phyloP scores from a whole-genome alignment of 495 filamentous ascomycete genomes.

The Talaromyces ruber region DNA sequence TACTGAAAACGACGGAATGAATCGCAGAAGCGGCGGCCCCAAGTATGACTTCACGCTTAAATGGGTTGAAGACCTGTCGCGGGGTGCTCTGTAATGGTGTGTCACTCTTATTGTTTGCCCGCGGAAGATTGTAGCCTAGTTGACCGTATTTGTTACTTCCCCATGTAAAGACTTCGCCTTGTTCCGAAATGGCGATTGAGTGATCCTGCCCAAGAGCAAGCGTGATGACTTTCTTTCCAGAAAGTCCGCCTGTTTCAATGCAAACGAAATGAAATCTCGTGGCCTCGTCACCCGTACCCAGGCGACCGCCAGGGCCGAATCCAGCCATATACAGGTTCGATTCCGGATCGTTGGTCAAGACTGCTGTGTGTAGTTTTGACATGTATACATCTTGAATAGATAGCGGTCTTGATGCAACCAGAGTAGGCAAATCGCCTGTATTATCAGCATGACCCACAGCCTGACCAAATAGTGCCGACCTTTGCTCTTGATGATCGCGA shows the following conservation, averaged over 20 bases:
- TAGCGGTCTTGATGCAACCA: constrained; percentile 61
- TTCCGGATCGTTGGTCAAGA: constrained; percentile 82
- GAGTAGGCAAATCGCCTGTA: constrained; percentile 48
- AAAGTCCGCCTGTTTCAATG: constrained; percentile 63
- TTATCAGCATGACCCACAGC: constrained; percentile 13
- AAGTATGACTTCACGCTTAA: constrained; percentile 76
- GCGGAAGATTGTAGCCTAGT: constrained; percentile 67
- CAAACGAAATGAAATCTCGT: constrained; percentile 79
- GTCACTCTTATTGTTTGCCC: constrained; percentile 47
- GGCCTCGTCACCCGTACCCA: constrained; percentile 83
- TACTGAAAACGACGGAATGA: constrained; percentile 84
- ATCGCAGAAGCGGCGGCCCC: constrained; percentile 86
- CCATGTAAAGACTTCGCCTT: constrained; percentile 86
- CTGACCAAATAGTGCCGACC: constrained; percentile 5
- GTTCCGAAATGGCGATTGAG: constrained; percentile 70
- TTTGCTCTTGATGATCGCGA: constrained; percentile 19
- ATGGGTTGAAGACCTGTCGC: constrained; percentile 79
- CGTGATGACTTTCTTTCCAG: constrained; percentile 58
- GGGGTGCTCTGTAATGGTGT: constrained; percentile 73
- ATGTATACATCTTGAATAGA: constrained; percentile 69
- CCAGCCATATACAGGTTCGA: constrained; percentile 92
- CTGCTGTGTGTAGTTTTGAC: constrained; percentile 86
- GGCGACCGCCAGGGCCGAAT: constrained; percentile 79
- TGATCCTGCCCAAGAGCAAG: constrained; percentile 88
- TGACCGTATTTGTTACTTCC: constrained; percentile 83